Evolutionary conservation across 1,139 yeast species (phyloP).

Genomic region (Scheffersomyces parashehatae): DNA sequence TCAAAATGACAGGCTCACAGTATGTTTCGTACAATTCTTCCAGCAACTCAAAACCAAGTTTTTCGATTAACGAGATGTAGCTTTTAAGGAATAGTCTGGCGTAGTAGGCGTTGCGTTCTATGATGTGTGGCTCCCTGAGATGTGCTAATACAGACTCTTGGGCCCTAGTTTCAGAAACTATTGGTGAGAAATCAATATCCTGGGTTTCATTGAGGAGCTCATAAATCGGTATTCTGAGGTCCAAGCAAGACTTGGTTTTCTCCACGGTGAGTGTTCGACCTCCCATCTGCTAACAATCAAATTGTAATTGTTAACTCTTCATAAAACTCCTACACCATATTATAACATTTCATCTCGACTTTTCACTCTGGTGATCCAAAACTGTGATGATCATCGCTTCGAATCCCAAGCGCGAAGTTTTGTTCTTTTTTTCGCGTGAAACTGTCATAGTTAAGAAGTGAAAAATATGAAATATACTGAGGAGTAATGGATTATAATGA

Average conservation of each 20-base stretch:
- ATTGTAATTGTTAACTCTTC: too few species aligned
- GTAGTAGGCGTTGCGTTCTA: constrained; percentile 48
- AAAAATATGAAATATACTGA: neutral
- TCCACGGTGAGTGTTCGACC: neutral
- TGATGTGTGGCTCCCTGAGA: constrained; percentile 15
- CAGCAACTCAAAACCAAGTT: constrained; percentile 24
- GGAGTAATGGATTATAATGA: constrained; percentile 1
- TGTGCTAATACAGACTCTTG: constrained; percentile 18
- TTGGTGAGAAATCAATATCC: neutral
- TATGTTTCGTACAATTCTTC: constrained; percentile 56
- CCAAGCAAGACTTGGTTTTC: neutral
- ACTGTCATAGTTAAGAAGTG: neutral
- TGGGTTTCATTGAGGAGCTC: neutral
- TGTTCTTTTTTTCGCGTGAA: neutral
- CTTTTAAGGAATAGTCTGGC: constrained; percentile 44
- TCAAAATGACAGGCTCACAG: constrained; percentile 38
- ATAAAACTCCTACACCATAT: too few species aligned
- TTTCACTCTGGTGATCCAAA: too few species aligned
- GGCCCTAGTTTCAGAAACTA: neutral
- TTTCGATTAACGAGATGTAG: constrained; percentile 39
- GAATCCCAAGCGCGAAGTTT: too few species aligned
- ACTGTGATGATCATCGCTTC: too few species aligned
- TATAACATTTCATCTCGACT: too few species aligned
- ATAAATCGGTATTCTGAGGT: neutral
- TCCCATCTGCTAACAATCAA: neutral